Evolutionary conservation across 2,329 filamentous ascomycete genomes (phyloP).

Genomic region (Phoma sp.): DNA sequence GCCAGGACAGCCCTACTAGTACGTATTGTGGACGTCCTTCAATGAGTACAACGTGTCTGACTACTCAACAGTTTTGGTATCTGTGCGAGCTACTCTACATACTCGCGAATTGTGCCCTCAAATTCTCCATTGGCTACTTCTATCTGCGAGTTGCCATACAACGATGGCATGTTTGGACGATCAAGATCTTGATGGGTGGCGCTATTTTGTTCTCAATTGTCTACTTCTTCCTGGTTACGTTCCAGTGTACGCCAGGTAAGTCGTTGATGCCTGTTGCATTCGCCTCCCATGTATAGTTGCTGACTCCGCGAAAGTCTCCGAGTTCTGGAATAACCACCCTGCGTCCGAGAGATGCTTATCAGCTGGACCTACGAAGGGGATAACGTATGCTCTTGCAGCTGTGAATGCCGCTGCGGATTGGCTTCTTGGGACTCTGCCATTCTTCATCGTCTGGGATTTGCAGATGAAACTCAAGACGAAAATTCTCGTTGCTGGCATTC

Average conservation of each 20-base stretch:
- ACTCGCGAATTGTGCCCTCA: conserved; percentile 56
- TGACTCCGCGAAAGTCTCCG: conserved; percentile 39
- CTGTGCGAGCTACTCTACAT: conserved; percentile 65
- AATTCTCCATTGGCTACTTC: conserved; percentile 62
- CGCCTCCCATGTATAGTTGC: not conserved
- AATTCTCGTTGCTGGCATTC: conserved; percentile 59
- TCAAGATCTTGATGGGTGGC: conserved; percentile 57
- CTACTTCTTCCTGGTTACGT: conserved; percentile 60
- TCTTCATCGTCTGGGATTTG: conserved; percentile 62
- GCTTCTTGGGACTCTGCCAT: conserved; percentile 45
- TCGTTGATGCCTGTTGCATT: not conserved
- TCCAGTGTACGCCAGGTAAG: conserved; percentile 60
- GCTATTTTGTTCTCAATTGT: conserved; percentile 55
- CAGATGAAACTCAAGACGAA: conserved; percentile 64
- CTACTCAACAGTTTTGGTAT: conserved; percentile 56
- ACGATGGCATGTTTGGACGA: conserved; percentile 55
- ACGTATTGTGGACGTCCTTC: not conserved
- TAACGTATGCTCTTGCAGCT: conserved; percentile 54
- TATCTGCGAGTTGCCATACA: conserved; percentile 60
- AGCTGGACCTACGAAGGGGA: conserved; percentile 57
- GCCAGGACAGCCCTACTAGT: conserved; percentile 42
- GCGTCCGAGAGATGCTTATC: conserved; percentile 52
- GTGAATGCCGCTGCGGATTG: conserved; percentile 45
- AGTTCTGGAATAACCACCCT: conserved; percentile 59
- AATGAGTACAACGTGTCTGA: not conserved